Evolutionary conservation across 1,284 basidiomycete genomes (phyloP), one percentile per base, ranked within the genome.

Genomic region (Trichosporon coremiiforme): DNA sequence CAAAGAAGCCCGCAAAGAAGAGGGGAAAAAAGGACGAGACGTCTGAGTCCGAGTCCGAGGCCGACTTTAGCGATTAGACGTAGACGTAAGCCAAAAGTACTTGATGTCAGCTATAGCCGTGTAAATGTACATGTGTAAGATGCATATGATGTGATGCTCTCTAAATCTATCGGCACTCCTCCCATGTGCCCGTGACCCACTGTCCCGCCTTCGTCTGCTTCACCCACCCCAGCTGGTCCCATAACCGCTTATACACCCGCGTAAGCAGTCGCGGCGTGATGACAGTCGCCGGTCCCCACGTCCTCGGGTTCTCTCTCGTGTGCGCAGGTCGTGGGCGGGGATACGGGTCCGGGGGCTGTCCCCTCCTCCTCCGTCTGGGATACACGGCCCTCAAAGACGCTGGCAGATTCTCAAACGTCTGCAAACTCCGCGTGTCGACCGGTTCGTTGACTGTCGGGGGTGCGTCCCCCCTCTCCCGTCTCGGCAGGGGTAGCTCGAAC

Each of bases 141-240:
- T 62, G 57, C 57, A 62, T 62, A 62, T 53, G 22, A 22, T 38
- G 22, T 35, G 35, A 38, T 65, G 25, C 9, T 6, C 33, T 35
- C 41, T 65, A 38, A 6, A 20, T 36, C 64, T 33, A 35, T 25
- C 29, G 65, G 36, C 25, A 31, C 35, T 66, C 35, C 15, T 55
- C 53, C 22, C 20, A 66, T 2, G 10, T 57, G 25, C 36, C 36
- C 53, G n/a, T 12, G 22, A n/a, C 20, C 66, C 66, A 66, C 33
- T 41, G 33, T 17, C 55, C 66, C 8, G n/a, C 17, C 36, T 38
- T 25, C 22, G 22, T 60, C 38, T 62, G 9, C 25, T 70, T 55
- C 17, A 75, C 73, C 78, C 78, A 80, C 1, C 63, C 67, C 38
- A 78, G 55, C 2, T 53, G 22, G 35, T 75, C 69, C 80, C 80